phyloP scores from a whole-genome alignment of 495 filamentous ascomycete genomes.

The Stereocaulon alpinum region DNA sequence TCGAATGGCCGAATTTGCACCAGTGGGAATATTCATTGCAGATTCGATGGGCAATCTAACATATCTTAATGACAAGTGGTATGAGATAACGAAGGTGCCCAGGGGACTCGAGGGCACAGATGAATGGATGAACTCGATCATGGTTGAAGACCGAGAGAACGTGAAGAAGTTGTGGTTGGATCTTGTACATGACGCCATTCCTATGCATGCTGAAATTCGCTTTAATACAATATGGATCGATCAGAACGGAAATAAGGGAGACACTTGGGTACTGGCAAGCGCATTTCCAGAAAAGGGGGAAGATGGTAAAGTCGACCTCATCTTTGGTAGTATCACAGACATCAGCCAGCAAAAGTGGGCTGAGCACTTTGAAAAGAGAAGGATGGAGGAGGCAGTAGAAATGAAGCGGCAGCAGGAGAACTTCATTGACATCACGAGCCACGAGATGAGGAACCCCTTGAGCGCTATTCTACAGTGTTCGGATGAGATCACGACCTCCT shows the following conservation, averaged over 20 bases:
- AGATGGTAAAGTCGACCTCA: conserved; percentile 49
- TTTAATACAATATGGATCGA: conserved; percentile 54
- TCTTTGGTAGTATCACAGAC: conserved; percentile 51
- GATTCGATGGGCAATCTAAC: conserved; percentile 49
- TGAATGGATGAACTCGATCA: conserved; percentile 59
- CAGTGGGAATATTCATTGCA: conserved; percentile 64
- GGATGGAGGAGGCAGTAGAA: conserved; percentile 54
- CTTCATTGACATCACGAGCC: conserved; percentile 82
- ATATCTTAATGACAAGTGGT: conserved; percentile 68
- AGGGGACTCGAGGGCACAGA: conserved; percentile 38
- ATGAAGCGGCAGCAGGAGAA: conserved; percentile 64
- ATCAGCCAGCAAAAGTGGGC: conserved; percentile 40
- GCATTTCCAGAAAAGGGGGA: conserved; percentile 55
- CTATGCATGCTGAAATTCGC: conserved; percentile 55
- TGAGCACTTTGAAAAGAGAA: conserved; percentile 43
- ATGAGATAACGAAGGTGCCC: conserved; percentile 51
- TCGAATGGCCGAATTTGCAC: conserved; percentile 62
- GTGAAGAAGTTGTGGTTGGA: conserved; percentile 46
- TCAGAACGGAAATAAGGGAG: conserved; percentile 44
- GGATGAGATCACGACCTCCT: conserved; percentile 56
- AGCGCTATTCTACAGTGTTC: conserved; percentile 73
- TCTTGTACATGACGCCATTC: conserved; percentile 43
- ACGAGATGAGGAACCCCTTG: conserved; percentile 80
- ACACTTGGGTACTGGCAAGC: conserved; percentile 63
- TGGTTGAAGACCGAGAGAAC: conserved; percentile 45